Conservation (phyloP, 176 grass and related monocot genomes). For the Paspalum vaginatum region DNA sequence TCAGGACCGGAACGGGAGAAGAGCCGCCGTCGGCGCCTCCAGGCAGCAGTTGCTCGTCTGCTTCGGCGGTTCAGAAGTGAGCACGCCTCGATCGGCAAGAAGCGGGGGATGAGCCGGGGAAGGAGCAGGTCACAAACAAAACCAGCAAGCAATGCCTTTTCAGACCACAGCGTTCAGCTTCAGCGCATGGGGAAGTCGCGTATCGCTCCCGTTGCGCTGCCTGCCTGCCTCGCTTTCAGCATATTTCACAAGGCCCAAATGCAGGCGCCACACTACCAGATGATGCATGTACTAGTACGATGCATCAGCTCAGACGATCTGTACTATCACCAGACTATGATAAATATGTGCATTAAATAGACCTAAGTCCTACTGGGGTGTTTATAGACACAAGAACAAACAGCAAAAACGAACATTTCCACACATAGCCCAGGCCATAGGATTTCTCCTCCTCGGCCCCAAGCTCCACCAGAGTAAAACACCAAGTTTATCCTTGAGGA, state of each 20-base stretch:
- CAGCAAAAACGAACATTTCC: conserved; percentile 21
- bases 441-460: conserved; percentile 1
- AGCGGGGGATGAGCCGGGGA: neutral
- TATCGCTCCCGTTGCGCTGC: neutral
- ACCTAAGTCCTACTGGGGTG: conserved; percentile 16
- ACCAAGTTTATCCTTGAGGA: conserved; percentile 29
- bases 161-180: neutral
- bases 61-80: too few species aligned
- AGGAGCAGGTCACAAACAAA: neutral
- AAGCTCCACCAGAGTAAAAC: neutral
- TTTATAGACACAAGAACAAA: conserved; percentile 44
- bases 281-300: neutral
- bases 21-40: too few species aligned
- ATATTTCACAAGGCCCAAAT: conserved; percentile 5
- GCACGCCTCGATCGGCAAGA: too few species aligned
- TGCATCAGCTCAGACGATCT: neutral
- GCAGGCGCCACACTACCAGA: neutral
- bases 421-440: conserved; percentile 6
- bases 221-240: conserved; percentile 9
- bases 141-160: neutral
- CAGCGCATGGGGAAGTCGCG: neutral
- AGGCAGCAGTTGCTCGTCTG: too few species aligned
- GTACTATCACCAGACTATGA: neutral
- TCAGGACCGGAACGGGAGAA: too few species aligned
- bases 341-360: conserved; percentile 49